Conservation (phyloP, 495 filamentous ascomycete species). For the Tricharina praecox region DNA sequence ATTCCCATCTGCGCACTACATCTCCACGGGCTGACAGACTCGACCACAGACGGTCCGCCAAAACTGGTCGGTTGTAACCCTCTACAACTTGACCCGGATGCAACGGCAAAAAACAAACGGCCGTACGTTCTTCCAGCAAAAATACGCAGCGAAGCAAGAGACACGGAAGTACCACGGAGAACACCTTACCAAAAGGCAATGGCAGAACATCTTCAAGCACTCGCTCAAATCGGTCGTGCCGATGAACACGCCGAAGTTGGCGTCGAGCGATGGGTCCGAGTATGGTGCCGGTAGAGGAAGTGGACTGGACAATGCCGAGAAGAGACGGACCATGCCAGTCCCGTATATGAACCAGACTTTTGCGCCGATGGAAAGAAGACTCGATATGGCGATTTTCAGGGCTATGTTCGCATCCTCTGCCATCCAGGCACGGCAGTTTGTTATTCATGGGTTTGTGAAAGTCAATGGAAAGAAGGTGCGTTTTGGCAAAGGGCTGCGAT, state of each 20-base stretch:
- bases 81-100: slow-evolving; percentile 55
- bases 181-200: slow-evolving; percentile 73
- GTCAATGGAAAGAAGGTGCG: slow-evolving; percentile 90
- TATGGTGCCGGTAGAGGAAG: slow-evolving; percentile 66
- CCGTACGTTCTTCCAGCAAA: slow-evolving; percentile 85
- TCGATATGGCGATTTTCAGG: slow-evolving; percentile 83
- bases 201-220: slow-evolving; percentile 77
- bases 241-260: slow-evolving; percentile 65
- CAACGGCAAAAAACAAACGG: slow-evolving; percentile 25
- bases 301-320: slow-evolving; percentile 34
- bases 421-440: slow-evolving; percentile 87
- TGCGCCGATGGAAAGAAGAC: slow-evolving; percentile 70
- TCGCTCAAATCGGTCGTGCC: slow-evolving; percentile 62
- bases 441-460: slow-evolving; percentile 77
- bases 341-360: slow-evolving; percentile 91
- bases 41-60: slow-evolving; percentile 75
- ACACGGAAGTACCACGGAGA: slow-evolving; percentile 86
- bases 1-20: background rate
- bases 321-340: slow-evolving; percentile 27
- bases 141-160: slow-evolving; percentile 74
- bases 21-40: too few relatives aligned
- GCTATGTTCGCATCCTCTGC: slow-evolving; percentile 86
- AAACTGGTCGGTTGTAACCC: slow-evolving; percentile 95
- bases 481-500: too few relatives aligned
- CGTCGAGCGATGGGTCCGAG: slow-evolving; percentile 60